Conservation (phyloP, 345 rosid species). For the Eucalyptus leucophloia region DNA sequence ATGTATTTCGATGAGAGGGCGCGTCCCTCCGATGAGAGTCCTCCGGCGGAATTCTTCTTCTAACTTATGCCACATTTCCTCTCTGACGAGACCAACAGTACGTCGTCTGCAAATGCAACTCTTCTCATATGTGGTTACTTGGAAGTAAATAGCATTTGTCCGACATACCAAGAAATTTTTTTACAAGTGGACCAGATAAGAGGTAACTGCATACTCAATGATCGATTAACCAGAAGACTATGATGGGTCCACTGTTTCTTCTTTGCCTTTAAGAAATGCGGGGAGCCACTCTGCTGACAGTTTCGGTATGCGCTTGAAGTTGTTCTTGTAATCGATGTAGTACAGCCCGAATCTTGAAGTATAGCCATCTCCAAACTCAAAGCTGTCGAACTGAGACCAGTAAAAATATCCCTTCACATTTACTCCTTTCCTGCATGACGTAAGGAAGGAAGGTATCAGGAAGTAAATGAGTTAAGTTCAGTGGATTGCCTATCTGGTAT, state of each 20-base stretch:
- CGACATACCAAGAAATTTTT: neutral
- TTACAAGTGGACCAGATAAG: neutral
- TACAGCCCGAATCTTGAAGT: neutral
- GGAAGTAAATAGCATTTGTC: neutral
- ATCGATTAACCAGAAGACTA: neutral
- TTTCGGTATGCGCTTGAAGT: neutral
- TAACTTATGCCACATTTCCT: neutral
- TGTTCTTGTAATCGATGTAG: neutral
- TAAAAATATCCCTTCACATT: neutral
- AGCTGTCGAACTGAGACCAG: neutral
- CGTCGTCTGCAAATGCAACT: neutral
- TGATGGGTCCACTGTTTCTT: neutral
- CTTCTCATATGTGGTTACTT: neutral
- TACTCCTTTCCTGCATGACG: neutral
- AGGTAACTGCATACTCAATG: neutral
- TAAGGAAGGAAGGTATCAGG: neutral
- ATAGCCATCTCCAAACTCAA: neutral
- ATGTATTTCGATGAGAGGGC: neutral
- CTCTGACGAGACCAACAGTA: neutral
- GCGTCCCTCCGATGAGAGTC: neutral
- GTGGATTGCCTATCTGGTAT: conserved; percentile 9
- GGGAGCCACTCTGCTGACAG: neutral
- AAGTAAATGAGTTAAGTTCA: neutral
- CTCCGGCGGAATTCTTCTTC: neutral
- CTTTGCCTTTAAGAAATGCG: neutral